Conservation (phyloP, 441 rosid species). For the Corymbia calophylla region DNA sequence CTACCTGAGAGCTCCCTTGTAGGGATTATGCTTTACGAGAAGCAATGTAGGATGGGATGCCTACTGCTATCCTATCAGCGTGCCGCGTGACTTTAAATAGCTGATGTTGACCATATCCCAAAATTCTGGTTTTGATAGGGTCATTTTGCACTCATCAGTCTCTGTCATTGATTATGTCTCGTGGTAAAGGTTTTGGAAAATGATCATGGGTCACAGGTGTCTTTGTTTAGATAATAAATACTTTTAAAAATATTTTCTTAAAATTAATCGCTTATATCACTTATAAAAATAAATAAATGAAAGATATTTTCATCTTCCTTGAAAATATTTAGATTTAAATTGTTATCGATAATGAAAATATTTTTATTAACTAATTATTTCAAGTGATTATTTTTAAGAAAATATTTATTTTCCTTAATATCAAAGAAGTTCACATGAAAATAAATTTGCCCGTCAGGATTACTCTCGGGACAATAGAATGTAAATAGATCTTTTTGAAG, state of each 20-base stretch:
- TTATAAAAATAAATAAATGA: too few species aligned
- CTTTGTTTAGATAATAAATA: neutral
- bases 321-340: too few species aligned
- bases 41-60: neutral
- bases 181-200: neutral
- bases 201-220: neutral
- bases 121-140: neutral
- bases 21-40: neutral
- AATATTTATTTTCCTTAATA: neutral
- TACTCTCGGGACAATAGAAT: neutral
- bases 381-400: rapidly evolving
- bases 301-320: too few species aligned
- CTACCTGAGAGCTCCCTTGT: neutral
- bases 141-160: neutral
- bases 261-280: rapidly evolving
- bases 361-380: too few species aligned
- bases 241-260: too few species aligned
- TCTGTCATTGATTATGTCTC: neutral
- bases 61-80: neutral
- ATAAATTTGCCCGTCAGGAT: neutral
- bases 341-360: too few species aligned
- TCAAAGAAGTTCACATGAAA: neutral
- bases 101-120: neutral
- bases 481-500: neutral
- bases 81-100: neutral